Evolutionary conservation across 1,284 basidiomycete genomes (phyloP).

Genomic region (Ustilago nuda): DNA sequence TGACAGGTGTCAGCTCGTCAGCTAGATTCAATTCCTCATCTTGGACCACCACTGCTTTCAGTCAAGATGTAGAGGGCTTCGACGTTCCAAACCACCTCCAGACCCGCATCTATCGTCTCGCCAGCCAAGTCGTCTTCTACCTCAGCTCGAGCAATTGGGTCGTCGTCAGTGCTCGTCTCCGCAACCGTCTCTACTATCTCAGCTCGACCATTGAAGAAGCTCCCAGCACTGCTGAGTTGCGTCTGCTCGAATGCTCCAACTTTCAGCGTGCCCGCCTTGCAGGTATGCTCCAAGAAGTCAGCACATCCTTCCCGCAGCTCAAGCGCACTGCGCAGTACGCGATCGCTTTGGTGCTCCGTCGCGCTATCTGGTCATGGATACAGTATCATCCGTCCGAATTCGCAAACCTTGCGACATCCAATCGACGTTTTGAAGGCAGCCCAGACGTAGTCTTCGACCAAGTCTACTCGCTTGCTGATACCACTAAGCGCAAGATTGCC

Average conservation of each 20-base stretch:
- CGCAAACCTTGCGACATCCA: slow-evolving; percentile 76
- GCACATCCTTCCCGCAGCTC: slow-evolving; percentile 85
- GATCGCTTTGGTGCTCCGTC: slow-evolving; percentile 79
- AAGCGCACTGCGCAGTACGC: slow-evolving; percentile 80
- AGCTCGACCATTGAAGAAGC: slow-evolving; percentile 72
- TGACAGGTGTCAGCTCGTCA: slow-evolving; percentile 4
- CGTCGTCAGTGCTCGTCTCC: slow-evolving; percentile 80
- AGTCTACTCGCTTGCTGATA: slow-evolving; percentile 65
- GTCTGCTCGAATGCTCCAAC: slow-evolving; percentile 74
- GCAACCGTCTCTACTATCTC: slow-evolving; percentile 78
- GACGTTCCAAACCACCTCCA: slow-evolving; percentile 44
- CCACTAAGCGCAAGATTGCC: slow-evolving; percentile 75
- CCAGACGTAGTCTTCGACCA: slow-evolving; percentile 69
- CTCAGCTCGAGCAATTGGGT: slow-evolving; percentile 91
- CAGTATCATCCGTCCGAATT: slow-evolving; percentile 84
- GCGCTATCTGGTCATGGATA: slow-evolving; percentile 92
- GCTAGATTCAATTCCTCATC: slow-evolving; percentile 52
- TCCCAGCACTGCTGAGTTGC: slow-evolving; percentile 78
- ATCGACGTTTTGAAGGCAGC: slow-evolving; percentile 64
- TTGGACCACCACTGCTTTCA: slow-evolving; percentile 43
- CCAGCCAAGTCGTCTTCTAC: slow-evolving; percentile 84
- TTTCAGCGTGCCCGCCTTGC: slow-evolving; percentile 69
- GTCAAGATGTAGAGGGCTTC: slow-evolving; percentile 36
- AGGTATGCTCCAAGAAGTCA: slow-evolving; percentile 75
- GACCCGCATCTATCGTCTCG: slow-evolving; percentile 69